A percentile compares a stretch with the other conserved stretches of the same genome.
These are phyloP conservation scores for Chimonanthus praecox DNA, from an alignment of 164 flowering plant species.

Conservation along the genomic window DNA sequence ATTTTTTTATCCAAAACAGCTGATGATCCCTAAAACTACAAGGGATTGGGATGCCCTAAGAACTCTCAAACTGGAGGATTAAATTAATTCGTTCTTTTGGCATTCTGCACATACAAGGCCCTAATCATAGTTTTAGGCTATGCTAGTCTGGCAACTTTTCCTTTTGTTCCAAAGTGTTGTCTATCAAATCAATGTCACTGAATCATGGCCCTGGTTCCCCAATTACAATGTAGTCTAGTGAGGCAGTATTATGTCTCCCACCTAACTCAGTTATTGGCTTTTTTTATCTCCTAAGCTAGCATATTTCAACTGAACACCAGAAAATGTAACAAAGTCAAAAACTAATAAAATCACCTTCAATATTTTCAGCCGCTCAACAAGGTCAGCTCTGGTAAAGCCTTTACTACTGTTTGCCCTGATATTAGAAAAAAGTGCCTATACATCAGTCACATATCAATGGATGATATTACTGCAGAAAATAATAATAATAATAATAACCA, in stretches of 20 bases:
- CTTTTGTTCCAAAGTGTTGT: neutral
- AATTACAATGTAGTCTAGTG: neutral
- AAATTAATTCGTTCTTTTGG: too few species aligned
- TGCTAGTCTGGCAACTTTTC: neutral
- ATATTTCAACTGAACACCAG: neutral
- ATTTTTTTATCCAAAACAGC: too few species aligned
- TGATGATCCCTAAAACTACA: too few species aligned
- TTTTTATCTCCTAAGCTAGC: neutral
- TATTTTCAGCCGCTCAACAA: conserved; percentile 43
- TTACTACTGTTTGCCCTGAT: conserved; percentile 62
- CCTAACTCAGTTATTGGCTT: too few species aligned
- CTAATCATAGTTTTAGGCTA: neutral
- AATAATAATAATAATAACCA: neutral
- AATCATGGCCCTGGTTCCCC: neutral
- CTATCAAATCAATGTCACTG: neutral
- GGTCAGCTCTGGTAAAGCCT: conserved; percentile 68
- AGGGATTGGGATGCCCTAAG: too few species aligned
- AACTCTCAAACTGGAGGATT: too few species aligned
- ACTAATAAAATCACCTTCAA: conserved; percentile 44
- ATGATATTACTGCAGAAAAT: neutral
- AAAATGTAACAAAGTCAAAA: neutral
- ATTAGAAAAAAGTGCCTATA: conserved; percentile 14
- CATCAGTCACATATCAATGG: conserved; percentile 14
- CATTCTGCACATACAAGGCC: neutral
- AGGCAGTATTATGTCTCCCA: neutral